Evolutionary conservation across 2,329 filamentous ascomycete species (phyloP).

Genomic region (Fusarium sp.): DNA sequence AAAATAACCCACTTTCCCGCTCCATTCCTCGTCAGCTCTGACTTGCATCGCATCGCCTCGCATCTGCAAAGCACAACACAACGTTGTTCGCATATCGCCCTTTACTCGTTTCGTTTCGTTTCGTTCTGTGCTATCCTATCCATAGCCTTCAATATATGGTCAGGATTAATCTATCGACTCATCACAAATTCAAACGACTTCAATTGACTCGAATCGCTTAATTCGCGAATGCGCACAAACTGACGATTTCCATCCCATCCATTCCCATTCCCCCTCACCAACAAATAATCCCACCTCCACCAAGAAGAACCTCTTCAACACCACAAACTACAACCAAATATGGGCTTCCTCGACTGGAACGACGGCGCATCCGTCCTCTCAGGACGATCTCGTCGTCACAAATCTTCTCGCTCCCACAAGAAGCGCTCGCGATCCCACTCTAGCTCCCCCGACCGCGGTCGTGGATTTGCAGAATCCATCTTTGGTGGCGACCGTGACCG

Average conservation of each 20-base stretch:
- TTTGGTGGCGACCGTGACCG: conserved; percentile 55
- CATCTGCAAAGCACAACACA: conserved; percentile 1
- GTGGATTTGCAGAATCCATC: conserved; percentile 53
- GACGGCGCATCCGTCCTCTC: conserved; percentile 54
- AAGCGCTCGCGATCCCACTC: conserved; percentile 58
- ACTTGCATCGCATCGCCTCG: conserved; percentile 42
- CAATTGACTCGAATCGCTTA: conserved; percentile 15
- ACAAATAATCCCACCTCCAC: neutral
- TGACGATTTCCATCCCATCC: neutral
- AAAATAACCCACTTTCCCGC: conserved; percentile 3
- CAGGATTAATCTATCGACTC: neutral
- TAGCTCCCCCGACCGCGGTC: conserved; percentile 52
- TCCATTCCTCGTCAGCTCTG: conserved; percentile 30
- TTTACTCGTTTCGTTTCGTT: conserved; percentile 7
- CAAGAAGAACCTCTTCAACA: neutral
- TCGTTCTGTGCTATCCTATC: neutral
- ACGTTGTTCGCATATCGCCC: conserved; percentile 30
- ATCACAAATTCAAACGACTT: neutral
- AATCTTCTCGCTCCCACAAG: conserved; percentile 52
- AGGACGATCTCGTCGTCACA: conserved; percentile 49
- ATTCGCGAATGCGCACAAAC: conserved; percentile 24
- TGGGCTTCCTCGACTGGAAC: conserved; percentile 56
- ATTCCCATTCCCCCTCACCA: conserved; percentile 1
- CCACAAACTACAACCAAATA: conserved; percentile 20
- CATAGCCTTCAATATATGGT: no score